A percentile compares a stretch with the other conserved stretches of the same genome.
phyloP scores from a whole-genome alignment of 176 grass and related monocot genomes.

The Triticum dicoccoides region DNA sequence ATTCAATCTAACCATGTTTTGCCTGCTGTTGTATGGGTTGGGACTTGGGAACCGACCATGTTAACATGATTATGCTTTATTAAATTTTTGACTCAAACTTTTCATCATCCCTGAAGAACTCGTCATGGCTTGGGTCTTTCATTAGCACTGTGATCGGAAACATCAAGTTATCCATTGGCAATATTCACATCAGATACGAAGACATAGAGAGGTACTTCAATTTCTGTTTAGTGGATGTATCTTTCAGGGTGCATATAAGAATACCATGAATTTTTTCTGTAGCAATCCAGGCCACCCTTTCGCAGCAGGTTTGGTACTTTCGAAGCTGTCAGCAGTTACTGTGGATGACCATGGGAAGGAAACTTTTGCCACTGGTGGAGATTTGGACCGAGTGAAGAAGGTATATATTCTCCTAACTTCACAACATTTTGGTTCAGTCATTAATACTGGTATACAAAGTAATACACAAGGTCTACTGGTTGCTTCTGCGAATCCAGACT shows the following conservation, averaged over 20 bases:
- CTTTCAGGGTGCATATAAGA: conserved; percentile 22
- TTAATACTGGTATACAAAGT: conserved; percentile 23
- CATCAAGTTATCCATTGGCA: conserved; percentile 91
- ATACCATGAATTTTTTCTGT: conserved; percentile 43
- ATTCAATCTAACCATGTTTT: conserved; percentile 21
- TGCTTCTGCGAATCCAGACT: conserved; percentile 3
- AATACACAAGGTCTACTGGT: conserved; percentile 3
- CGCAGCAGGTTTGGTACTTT: conserved; percentile 77
- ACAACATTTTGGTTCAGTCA: not conserved
- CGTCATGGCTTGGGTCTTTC: conserved; percentile 92
- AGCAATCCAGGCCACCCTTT: conserved; percentile 99
- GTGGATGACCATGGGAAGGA: conserved; percentile 87
- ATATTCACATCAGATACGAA: conserved; percentile 97
- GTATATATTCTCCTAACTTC: conserved; percentile 39
- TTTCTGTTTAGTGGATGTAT: conserved; percentile 26
- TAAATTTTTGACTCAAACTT: conserved; percentile 24
- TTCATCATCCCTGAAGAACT: conserved; percentile 55
- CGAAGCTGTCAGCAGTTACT: conserved; percentile 86
- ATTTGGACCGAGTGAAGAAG: conserved; percentile 84
- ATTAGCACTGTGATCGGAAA: conserved; percentile 93
- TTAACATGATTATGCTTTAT: not conserved
- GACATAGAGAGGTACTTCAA: conserved; percentile 81
- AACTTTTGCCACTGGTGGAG: conserved; percentile 89
- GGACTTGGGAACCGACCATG: not conserved
- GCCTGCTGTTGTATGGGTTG: conserved; percentile 8